These are phyloP conservation scores for Scopulariopsis brevicaulis DNA, from an alignment of 2,329 filamentous ascomycete species.

Conservation along the genomic window DNA sequence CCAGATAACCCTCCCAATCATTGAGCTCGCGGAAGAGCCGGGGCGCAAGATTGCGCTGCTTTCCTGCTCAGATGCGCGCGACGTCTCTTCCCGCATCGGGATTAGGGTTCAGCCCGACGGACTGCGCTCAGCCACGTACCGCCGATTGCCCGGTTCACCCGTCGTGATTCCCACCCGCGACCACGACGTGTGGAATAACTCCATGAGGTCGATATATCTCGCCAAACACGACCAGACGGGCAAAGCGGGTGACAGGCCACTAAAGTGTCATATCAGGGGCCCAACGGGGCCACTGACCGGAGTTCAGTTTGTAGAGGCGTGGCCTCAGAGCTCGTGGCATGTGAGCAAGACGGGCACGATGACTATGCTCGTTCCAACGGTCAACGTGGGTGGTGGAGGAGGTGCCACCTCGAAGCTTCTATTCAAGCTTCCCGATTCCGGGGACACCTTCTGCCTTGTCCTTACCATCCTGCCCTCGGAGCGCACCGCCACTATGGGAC, in stretches of 20 bases:
- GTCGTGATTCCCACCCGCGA: background rate
- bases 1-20: background rate
- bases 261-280: background rate
- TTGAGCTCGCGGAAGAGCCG: background rate
- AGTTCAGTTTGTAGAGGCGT: background rate
- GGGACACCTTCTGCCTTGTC: background rate
- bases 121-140: background rate
- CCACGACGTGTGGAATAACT: background rate
- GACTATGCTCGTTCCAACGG: background rate
- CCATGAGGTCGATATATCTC: background rate
- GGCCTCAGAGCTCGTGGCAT: background rate
- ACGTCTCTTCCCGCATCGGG: background rate
- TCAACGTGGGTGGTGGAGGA: background rate
- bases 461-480: background rate
- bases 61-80: background rate
- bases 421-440: background rate
- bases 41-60: background rate
- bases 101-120: background rate
- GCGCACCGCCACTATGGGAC: background rate
- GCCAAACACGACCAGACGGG: background rate
- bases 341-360: background rate
- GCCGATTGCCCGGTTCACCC: background rate
- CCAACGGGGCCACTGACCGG: background rate
- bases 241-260: background rate
- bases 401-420: background rate